Conservation (phyloP, 2,329 filamentous ascomycete species). For the Colletotrichum theobromicola region DNA sequence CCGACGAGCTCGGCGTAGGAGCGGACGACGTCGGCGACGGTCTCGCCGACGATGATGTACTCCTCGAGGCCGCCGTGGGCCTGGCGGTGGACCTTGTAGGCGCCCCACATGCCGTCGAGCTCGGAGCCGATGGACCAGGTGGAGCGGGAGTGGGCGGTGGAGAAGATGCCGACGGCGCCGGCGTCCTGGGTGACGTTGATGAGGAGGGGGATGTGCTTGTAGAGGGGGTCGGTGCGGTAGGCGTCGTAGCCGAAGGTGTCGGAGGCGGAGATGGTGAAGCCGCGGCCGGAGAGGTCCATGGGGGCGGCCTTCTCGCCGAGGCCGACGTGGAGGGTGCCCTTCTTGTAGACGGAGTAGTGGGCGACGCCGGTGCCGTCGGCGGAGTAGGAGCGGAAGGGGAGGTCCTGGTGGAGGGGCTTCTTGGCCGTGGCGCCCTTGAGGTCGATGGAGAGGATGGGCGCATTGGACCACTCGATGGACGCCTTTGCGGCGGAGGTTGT, state of each 20-base stretch:
- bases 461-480: slow-evolving; percentile 61
- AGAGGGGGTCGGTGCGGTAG: slow-evolving; percentile 73
- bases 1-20: slow-evolving; percentile 73
- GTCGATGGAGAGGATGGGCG: slow-evolving; percentile 57
- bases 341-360: slow-evolving; percentile 69
- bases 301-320: slow-evolving; percentile 76
- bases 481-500: slow-evolving; percentile 44
- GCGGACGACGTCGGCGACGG: slow-evolving; percentile 68
- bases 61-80: slow-evolving; percentile 75
- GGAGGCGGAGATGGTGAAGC: slow-evolving; percentile 71
- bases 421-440: slow-evolving; percentile 53
- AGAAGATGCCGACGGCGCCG: slow-evolving; percentile 72
- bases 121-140: slow-evolving; percentile 72
- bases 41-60: slow-evolving; percentile 71
- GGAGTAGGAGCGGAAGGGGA: slow-evolving; percentile 70
- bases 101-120: slow-evolving; percentile 78
- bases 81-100: slow-evolving; percentile 76
- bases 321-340: slow-evolving; percentile 69
- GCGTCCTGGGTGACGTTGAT: slow-evolving; percentile 66
- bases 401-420: slow-evolving; percentile 64
- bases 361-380: slow-evolving; percentile 66
- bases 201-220: slow-evolving; percentile 77
- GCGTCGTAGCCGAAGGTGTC: slow-evolving; percentile 78
- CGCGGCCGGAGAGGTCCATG: slow-evolving; percentile 72
- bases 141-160: slow-evolving; percentile 68